phyloP scores from a whole-genome alignment of 495 filamentous ascomycete genomes.

The Penicillium diatomitis region DNA sequence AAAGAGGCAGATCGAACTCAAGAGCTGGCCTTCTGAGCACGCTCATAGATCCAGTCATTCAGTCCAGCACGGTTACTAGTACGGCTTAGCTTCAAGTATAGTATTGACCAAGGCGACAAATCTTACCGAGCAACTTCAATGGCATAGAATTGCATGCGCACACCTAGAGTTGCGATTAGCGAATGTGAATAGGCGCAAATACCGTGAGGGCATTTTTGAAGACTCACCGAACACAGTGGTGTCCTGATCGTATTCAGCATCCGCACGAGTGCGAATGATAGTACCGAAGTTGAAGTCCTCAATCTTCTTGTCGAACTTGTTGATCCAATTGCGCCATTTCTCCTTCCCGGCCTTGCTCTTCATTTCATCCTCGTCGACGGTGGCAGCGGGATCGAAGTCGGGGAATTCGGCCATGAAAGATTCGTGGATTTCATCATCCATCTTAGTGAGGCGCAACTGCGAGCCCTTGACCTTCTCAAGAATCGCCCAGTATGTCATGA shows the following conservation, averaged over 20 bases:
- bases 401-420: conserved; percentile 83
- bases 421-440: conserved; percentile 88
- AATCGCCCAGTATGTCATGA: conserved; percentile 93
- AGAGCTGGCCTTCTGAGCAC: conserved; percentile 42
- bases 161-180: conserved; percentile 13
- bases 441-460: conserved; percentile 75
- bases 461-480: conserved; percentile 85
- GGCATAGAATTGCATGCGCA: conserved; percentile 97
- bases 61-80: conserved; percentile 71
- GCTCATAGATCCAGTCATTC: conserved; percentile 95
- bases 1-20: conserved; percentile 10
- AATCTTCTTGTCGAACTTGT: conserved; percentile 82
- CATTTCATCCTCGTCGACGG: conserved; percentile 88
- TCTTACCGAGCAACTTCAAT: conserved; percentile 80
- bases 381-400: conserved; percentile 72
- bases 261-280: conserved; percentile 70
- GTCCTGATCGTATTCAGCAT: conserved; percentile 75
- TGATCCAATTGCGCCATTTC: conserved; percentile 91
- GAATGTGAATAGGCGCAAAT: not conserved
- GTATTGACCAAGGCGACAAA: conserved; percentile 5
- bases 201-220: not conserved
- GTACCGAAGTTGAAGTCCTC: conserved; percentile 98
- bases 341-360: conserved; percentile 97
- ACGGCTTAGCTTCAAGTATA: not conserved
- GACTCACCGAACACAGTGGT: conserved; percentile 70